Conservation (phyloP, 2,329 filamentous ascomycete species). For the Pleoardoris graminearum region DNA sequence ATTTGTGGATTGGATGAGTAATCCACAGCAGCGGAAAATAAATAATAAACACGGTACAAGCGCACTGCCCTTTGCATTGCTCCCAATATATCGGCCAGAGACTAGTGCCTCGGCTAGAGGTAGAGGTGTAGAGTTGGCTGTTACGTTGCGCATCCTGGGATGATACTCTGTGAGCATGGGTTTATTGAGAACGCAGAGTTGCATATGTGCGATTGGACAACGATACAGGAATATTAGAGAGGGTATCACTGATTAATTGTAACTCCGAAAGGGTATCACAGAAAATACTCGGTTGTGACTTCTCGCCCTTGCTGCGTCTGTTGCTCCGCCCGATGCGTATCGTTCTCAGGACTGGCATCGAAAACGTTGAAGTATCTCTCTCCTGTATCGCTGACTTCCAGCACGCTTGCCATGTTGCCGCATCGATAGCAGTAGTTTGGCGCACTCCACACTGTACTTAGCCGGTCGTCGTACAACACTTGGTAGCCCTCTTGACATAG, state of each 20-base stretch:
- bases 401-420: conserved; percentile 94
- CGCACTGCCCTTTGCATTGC: too few relatives aligned
- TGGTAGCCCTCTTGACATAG: conserved; percentile 98
- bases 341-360: conserved; percentile 93
- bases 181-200: too few relatives aligned
- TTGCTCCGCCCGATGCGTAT: conserved; percentile 78
- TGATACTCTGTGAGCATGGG: too few relatives aligned
- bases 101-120: too few relatives aligned
- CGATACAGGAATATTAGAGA: not conserved
- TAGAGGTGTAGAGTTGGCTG: too few relatives aligned
- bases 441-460: conserved; percentile 93
- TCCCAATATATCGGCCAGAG: too few relatives aligned
- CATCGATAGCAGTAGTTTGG: conserved; percentile 86
- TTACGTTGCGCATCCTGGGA: too few relatives aligned
- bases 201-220: too few relatives aligned
- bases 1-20: not conserved
- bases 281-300: conserved; percentile 69
- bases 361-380: conserved; percentile 98
- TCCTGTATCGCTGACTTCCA: conserved; percentile 92
- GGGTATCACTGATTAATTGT: conserved; percentile 5
- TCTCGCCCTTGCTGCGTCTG: conserved; percentile 76
- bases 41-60: too few relatives aligned
- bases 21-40: too few relatives aligned
- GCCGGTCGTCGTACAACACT: conserved; percentile 88
- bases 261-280: conserved; percentile 53